A percentile compares a stretch with the other conserved stretches of the same genome.
Evolutionary conservation across 768 basidiomycete species (phyloP).

Genomic region (Fomitopsis serialis): DNA sequence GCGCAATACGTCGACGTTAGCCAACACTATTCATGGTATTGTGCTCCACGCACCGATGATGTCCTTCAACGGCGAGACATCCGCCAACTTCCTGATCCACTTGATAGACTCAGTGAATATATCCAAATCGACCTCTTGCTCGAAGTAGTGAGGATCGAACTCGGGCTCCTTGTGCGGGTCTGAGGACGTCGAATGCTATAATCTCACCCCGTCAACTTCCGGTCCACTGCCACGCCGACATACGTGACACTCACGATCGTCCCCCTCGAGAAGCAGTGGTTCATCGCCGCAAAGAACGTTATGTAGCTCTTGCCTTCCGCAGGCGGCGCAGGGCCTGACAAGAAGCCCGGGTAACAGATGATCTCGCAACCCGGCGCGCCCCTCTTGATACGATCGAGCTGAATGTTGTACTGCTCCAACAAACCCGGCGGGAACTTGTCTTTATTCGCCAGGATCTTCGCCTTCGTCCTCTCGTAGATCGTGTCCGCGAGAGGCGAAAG

Average conservation of each 20-base stretch:
- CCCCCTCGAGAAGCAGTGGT: conserved; percentile 44
- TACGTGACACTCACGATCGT: conserved; percentile 36
- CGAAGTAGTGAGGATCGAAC: conserved; percentile 28
- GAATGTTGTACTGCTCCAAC: conserved; percentile 35
- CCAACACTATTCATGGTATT: background rate
- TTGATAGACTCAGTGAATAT: conserved; percentile 25
- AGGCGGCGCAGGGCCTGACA: conserved; percentile 23
- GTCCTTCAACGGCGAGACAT: conserved; percentile 20
- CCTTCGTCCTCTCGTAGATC: conserved; percentile 19
- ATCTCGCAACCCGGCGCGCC: conserved; percentile 27
- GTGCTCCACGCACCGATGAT: conserved; percentile 15
- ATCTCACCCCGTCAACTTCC: background rate
- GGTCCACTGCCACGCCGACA: background rate
- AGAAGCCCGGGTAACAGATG: conserved; percentile 24
- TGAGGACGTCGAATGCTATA: conserved; percentile 25
- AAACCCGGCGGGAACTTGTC: conserved; percentile 27
- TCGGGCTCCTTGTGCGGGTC: conserved; percentile 24
- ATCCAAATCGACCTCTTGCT: conserved; percentile 27
- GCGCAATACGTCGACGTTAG: background rate
- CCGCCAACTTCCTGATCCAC: conserved; percentile 19
- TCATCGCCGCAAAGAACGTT: conserved; percentile 30
- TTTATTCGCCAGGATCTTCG: conserved; percentile 17
- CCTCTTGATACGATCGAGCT: conserved; percentile 27
- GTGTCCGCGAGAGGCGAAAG: conserved; percentile 18
- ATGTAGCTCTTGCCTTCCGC: conserved; percentile 38